phyloP scores from a whole-genome alignment of 2,329 filamentous ascomycete genomes.

The Periconia sp. region DNA sequence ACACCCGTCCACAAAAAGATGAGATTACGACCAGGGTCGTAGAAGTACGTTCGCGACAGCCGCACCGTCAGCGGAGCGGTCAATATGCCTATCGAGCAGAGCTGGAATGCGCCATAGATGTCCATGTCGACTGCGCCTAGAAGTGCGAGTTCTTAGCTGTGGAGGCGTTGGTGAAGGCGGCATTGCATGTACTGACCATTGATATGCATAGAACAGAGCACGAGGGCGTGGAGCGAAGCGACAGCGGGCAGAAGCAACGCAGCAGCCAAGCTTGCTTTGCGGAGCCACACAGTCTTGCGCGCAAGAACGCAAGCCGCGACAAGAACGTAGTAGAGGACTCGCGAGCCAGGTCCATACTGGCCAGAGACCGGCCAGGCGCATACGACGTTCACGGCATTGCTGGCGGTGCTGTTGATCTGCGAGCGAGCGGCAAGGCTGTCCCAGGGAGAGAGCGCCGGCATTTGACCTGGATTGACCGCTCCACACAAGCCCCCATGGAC shows the following conservation, averaged over 20 bases:
- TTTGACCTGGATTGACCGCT: conserved; percentile 19
- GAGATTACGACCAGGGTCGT: conserved; percentile 66
- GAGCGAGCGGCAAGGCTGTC: conserved; percentile 23
- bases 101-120: conserved; percentile 70
- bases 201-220: conserved; percentile 65
- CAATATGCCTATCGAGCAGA: conserved; percentile 70
- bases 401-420: conserved; percentile 22
- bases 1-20: conserved; percentile 71
- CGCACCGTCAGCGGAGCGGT: conserved; percentile 68
- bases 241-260: conserved; percentile 7
- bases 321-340: conserved; percentile 65
- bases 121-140: conserved; percentile 71
- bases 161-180: conserved; percentile 6
- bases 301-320: conserved; percentile 68
- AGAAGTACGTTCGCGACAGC: conserved; percentile 68
- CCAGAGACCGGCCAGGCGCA: conserved; percentile 64
- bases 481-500: too few species aligned
- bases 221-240: conserved; percentile 69
- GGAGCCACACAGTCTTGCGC: conserved; percentile 66
- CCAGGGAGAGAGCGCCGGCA: conserved; percentile 46
- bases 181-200: conserved; percentile 53
- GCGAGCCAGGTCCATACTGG: conserved; percentile 63
- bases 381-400: conserved; percentile 52
- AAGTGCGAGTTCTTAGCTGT: conserved; percentile 12
- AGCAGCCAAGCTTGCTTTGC: conserved; percentile 67